Evolutionary conservation across 2,329 filamentous ascomycete species (phyloP).

Genomic region (Cyphellophora attinorum): DNA sequence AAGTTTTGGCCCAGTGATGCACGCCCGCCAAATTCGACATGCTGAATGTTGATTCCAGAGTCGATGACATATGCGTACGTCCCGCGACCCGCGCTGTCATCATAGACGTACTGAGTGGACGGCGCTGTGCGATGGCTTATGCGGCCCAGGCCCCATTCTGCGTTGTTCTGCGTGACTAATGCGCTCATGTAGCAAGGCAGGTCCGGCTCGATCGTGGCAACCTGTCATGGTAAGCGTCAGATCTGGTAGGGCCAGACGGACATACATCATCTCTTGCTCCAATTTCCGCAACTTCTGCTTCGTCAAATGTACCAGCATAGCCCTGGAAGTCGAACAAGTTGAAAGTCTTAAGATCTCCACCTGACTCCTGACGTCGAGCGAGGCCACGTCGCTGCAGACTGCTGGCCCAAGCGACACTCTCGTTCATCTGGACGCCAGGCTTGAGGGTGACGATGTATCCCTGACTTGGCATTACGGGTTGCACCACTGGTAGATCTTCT

Average conservation of each 20-base stretch:
- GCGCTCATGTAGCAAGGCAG: constrained; percentile 3
- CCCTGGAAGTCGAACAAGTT: constrained; percentile 32
- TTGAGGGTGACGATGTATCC: constrained; percentile 21
- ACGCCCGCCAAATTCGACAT: constrained; percentile 28
- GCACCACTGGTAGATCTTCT: background rate
- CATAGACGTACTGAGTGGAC: constrained; percentile 25
- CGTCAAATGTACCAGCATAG: constrained; percentile 36
- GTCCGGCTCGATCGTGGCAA: constrained; percentile 4
- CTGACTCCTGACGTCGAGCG: constrained; percentile 22
- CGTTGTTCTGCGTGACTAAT: constrained; percentile 13
- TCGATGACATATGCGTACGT: constrained; percentile 29
- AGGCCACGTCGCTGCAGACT: constrained; percentile 29
- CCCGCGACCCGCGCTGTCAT: constrained; percentile 25
- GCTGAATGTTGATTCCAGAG: constrained; percentile 26
- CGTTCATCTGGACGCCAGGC: constrained; percentile 18
- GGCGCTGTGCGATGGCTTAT: constrained; percentile 21
- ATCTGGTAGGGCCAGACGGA: background rate
- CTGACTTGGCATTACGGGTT: constrained; percentile 11
- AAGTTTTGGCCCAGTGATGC: constrained; percentile 27
- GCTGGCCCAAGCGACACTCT: constrained; percentile 25
- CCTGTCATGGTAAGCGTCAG: background rate
- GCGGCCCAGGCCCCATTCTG: constrained; percentile 27
- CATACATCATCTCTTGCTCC: constrained; percentile 25
- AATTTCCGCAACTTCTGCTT: constrained; percentile 30
- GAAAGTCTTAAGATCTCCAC: constrained; percentile 24